Base-by-base conservation (phyloP, 306 rosid genomes). In the Cicer arietinum region DNA sequence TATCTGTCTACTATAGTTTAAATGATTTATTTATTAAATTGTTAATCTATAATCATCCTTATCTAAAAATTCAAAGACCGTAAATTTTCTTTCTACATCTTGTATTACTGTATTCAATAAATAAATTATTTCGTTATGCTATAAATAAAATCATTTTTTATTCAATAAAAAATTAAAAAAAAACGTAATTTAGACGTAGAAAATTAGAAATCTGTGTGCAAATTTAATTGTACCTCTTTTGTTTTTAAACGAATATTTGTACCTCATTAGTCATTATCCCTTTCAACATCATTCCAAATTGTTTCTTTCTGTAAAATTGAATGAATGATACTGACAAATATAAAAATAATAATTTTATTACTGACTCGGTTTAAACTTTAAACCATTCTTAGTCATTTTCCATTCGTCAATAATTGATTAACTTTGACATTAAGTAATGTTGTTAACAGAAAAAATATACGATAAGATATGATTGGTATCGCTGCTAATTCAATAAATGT, bases 211-310 rank as follows among this genome's bases (percentile, higher is more conserved):
- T 39, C 2, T 37, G 11, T 61, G 59, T 52, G 46, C 7, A 35
- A 2, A 60, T 22, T 40, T 25, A 18, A 18, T 25, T 54, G 37
- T 54, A 8, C 9, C 17, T n/a, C 20, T 14, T 13, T 51, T 13
- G 3, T 51, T 13, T 13, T 51, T 25, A 25, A 51, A 17, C 6
- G 57, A 14, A 11, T 47, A 57, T 7, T 30, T 51, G 16, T 57
- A 46, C 67, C n/a, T 40, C 43, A 62, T 39, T 62, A 62, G 47
- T 42, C 56, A 10, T 35, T 12, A 60, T 57, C 64, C 46, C 17
- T 73, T 79, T 37, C 17, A 56, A 10, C 10, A 20, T n/a, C 40
- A 40, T 10, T 53, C 35, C 56, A 48, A 48, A 25, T 14, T 41
- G 14, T 18, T 39, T 62, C 14, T 46, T 50, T 61, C 16, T 57